These are phyloP conservation scores for Limnanthes douglasii DNA, from an alignment of 345 rosid species.

Conservation along the genomic window DNA sequence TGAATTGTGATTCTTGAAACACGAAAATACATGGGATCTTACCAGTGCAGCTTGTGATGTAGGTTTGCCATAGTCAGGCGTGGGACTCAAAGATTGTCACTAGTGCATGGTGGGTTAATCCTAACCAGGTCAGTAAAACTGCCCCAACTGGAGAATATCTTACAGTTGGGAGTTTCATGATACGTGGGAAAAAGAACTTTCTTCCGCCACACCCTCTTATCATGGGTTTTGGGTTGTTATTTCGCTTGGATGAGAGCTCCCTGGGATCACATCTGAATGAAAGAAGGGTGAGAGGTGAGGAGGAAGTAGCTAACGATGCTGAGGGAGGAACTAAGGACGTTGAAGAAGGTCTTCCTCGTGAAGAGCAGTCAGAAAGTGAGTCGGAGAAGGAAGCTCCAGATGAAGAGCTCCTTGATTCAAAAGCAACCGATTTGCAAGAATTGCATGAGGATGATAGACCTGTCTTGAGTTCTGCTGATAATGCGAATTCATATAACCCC, in stretches of 20 bases:
- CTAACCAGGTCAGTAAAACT: conserved; percentile 95
- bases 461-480: conserved; percentile 12
- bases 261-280: conserved; percentile 95
- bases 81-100: conserved; percentile 99
- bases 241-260: conserved; percentile 97
- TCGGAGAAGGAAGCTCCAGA: conserved; percentile 30
- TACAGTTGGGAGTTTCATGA: conserved; percentile 97
- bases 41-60: conserved; percentile 11
- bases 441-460: conserved; percentile 11
- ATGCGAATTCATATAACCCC: conserved; percentile 24
- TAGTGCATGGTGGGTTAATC: conserved; percentile 99
- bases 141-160: conserved; percentile 99
- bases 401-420: conserved; percentile 15
- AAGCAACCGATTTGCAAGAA: conserved; percentile 15
- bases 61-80: conserved; percentile 98
- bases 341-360: conserved; percentile 27
- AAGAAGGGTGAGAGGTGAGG: conserved; percentile 94
- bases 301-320: conserved; percentile 51
- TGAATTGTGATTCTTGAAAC: conserved; percentile 3
- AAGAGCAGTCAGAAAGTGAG: conserved; percentile 43
- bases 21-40: no score
- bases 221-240: conserved; percentile 94
- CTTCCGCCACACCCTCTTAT: conserved; percentile 97
- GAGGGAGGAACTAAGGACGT: conserved; percentile 28
- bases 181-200: conserved; percentile 92